phyloP scores from a whole-genome alignment of 805 yeast genomes.

The Wickerhamiella dianesei region DNA sequence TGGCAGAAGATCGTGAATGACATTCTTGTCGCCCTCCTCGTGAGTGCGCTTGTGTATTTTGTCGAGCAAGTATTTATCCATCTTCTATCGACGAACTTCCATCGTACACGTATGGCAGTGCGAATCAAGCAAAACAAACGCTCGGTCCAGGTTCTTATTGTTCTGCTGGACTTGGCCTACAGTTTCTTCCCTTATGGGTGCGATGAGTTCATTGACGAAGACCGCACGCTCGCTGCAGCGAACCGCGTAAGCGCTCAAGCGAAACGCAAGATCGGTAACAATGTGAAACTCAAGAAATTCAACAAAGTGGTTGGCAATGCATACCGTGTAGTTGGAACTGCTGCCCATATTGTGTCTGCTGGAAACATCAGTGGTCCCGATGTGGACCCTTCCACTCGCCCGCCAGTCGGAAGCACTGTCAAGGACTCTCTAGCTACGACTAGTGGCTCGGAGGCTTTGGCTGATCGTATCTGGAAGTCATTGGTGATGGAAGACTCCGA shows the following conservation, averaged over 20 bases:
- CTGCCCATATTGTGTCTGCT: conserved; percentile 15
- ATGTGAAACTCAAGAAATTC: neutral
- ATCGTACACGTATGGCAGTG: conserved; percentile 27
- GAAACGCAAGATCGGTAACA: neutral
- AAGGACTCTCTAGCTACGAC: conserved; percentile 23
- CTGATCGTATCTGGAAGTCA: conserved; percentile 30
- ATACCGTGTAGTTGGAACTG: conserved; percentile 20
- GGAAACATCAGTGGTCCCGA: conserved; percentile 14
- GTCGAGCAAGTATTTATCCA: conserved; percentile 28
- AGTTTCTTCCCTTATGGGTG: conserved; percentile 25
- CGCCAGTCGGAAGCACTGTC: conserved; percentile 20
- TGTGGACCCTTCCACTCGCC: conserved; percentile 15
- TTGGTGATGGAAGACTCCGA: conserved; percentile 28
- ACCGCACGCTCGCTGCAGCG: conserved; percentile 20
- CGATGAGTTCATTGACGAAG: conserved; percentile 28
- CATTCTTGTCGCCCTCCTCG: conserved; percentile 27
- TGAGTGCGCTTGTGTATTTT: conserved; percentile 26
- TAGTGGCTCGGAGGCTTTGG: conserved; percentile 22
- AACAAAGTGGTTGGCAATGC: conserved; percentile 17
- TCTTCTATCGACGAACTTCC: conserved; percentile 28
- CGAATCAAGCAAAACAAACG: conserved; percentile 28
- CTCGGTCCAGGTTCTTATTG: conserved; percentile 20
- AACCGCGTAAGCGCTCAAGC: conserved; percentile 13
- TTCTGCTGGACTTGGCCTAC: conserved; percentile 24
- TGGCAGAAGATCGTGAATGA: conserved; percentile 28